Evolutionary conservation across 192 early-diverging fungal species (phyloP), one percentile per base, ranked within the genome.

Genomic region (Coemansia sp.): DNA sequence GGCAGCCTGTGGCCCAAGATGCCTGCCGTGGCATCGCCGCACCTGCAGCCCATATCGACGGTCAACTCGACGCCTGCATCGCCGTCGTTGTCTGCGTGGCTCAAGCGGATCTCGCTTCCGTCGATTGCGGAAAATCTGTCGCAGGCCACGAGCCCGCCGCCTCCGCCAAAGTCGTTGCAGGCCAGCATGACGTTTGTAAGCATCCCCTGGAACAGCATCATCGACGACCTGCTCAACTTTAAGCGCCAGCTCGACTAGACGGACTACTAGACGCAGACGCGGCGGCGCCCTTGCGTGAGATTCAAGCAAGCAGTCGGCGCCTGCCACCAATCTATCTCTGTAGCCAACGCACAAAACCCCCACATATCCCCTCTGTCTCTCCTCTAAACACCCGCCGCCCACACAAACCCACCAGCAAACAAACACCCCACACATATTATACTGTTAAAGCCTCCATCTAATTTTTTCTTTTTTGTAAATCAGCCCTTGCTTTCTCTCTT

Each of bases 161-260:
- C 77, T 39, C 81, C 83, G 48, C 88, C 90, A 47, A 88, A 90
- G 73, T 85, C 84, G 28, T 71, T 95, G 58, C 82, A 82, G 55
- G 92, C 91, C 68, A 90, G 88, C 64, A 92, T 95, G 91, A 95
- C 93, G 39, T 92, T 90, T 86, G 89, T 95, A 29, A 95, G 90
- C 76, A 88, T 95, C n/a, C 93, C 91, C 19, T 95, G 93, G 93
- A 88, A 88, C 68, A 86, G 86, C 54, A 91, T 95, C 57, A 89
- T 89, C 55, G 73, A 83, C 32, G 77, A 83, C 49, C 63, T 82
- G 52, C 39, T 81, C 52, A 68, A 57, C 58, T 80, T 80, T 35
- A 80, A 80, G 68, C 77, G 65, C 59, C 77, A 74, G 71, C 71
- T 74, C 27, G 77, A 80, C 58, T 80, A 61, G 42, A 22, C 62